Evolutionary conservation across 164 flowering plant species (phyloP), one percentile per base, ranked within the genome.

Genomic region (Warburgia ugandensis): DNA sequence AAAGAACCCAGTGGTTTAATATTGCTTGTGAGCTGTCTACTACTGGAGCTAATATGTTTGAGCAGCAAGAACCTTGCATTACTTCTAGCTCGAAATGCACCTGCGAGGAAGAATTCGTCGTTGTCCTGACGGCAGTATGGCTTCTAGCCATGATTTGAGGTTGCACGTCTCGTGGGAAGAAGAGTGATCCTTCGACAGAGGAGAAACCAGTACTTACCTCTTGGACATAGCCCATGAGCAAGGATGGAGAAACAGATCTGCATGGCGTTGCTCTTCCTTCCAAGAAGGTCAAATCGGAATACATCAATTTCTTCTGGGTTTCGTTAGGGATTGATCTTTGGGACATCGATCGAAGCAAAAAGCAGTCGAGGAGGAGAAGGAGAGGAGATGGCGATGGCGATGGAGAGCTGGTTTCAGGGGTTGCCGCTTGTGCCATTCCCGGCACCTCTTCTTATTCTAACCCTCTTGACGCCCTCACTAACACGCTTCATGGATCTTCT

Each of bases 351-450:
- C 29, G n/a, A 26, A 3, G 13, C n/a, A 22, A 20, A 11, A n/a
- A 25, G 37, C 11, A 17, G 26, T n/a, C n/a, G 30, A 13, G 23
- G 31, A 29, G 14, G 3, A 35, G 43, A 4, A 20, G 35, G 44
- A 45, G 20, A 13, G 27, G 47, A n/a, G 12, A 89, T 87, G 97
- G 84, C 97, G 79, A 75, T 81, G 96, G 67, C n/a, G n/a, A n/a
- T n/a, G n/a, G 98, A 45, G 96, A 87, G 12, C 66, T 91, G 3
- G 90, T 91, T 13, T 69, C 78, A 0, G 98, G 98, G 8, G 95
- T 86, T 39, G 86, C 90, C 1, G 78, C 81, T 10, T 90, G 97
- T 54, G 80, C 86, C 3, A 90, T 73, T 46, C 92, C 94, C 0
- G 92, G 83, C 16, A 64, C 92, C 2, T 73, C 91, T 36, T 70